Evolutionary conservation across 345 rosid genomes (phyloP), one percentile per base, ranked within the genome.

Genomic region (Arabidopsis suecica): DNA sequence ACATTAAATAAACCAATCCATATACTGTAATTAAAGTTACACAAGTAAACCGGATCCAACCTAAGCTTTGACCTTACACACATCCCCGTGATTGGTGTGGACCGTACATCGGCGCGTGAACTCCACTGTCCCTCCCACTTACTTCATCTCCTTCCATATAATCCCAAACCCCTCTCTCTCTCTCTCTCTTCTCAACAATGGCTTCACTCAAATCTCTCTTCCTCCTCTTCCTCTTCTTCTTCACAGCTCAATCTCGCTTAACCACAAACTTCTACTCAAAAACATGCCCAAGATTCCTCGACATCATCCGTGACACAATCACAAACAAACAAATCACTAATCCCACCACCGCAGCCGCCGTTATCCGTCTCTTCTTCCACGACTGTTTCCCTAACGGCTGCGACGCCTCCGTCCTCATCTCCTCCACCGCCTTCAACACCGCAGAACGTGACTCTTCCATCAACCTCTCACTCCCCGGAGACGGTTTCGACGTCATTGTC

Each of bases 331-430:
- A 93, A 83, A 88, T 90, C 82, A 66, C 83, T 4, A 83, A 68
- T 53, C 97, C 98, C 32, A 88, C 97, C 50, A 88, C 98, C 23
- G 98, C 97, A n/a, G 91, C 97, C 28, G 98, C 82, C 59, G 79
- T 86, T 5, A 68, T 89, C 81, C 97, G 98, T 3, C 80, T 91
- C 57, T 72, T 88, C 77, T 89, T 93, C 80, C 98, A 91, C 65
- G 97, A 93, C 81, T 91, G 97, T 72, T 73, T 91, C 86, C 78
- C 86, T 6, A 86, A 83, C 55, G 97, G 97, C 53, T 88, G 96
- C 69, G 98, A 93, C 72, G 92, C 84, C 54, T 92, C 97, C 20
- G 49, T 88, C 50, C 80, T 92, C 23, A 14, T 92, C 68, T 77
- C 93, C 49, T 86, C 96, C 25, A 83, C 88, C 2, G 48, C 89